These are phyloP conservation scores for Jaapia argillacea DNA, from an alignment of 768 basidiomycete genomes.

Conservation along the genomic window DNA sequence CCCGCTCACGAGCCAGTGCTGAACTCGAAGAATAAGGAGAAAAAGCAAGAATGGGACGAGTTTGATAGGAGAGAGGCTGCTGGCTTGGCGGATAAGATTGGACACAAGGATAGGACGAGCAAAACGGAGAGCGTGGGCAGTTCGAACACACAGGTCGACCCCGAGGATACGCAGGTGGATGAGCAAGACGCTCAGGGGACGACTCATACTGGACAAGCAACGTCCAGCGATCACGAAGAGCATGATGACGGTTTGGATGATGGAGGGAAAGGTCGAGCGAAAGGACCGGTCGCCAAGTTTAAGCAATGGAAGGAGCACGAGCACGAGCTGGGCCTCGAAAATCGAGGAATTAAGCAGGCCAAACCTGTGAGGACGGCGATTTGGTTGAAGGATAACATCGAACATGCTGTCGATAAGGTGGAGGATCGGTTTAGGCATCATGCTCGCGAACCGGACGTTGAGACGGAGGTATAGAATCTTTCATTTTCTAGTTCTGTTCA, in stretches of 20 bases:
- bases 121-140: conserved; percentile 3
- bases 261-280: conserved; percentile 12
- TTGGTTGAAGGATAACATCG: conserved; percentile 43
- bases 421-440: conserved; percentile 29
- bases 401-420: conserved; percentile 29
- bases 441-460: conserved; percentile 18
- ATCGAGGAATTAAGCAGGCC: conserved; percentile 58
- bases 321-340: conserved; percentile 36
- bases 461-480: conserved; percentile 17
- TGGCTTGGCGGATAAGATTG: conserved; percentile 2
- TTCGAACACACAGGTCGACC: conserved; percentile 11
- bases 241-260: not conserved
- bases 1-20: conserved; percentile 11
- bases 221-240: conserved; percentile 13
- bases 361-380: conserved; percentile 43
- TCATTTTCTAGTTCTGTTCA: too few species aligned
- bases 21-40: conserved; percentile 12
- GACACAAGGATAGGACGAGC: not conserved
- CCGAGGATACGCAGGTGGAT: conserved; percentile 1
- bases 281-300: conserved; percentile 19
- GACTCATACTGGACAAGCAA: conserved; percentile 1
- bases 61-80: conserved; percentile 3
- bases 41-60: conserved; percentile 16
- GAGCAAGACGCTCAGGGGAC: conserved; percentile 7
- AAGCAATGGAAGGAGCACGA: conserved; percentile 34